A percentile compares a stretch with the other conserved stretches of the same genome.
Evolutionary conservation across 2,329 filamentous ascomycete genomes (phyloP).

Genomic region (Talaromyces amestolkiae): DNA sequence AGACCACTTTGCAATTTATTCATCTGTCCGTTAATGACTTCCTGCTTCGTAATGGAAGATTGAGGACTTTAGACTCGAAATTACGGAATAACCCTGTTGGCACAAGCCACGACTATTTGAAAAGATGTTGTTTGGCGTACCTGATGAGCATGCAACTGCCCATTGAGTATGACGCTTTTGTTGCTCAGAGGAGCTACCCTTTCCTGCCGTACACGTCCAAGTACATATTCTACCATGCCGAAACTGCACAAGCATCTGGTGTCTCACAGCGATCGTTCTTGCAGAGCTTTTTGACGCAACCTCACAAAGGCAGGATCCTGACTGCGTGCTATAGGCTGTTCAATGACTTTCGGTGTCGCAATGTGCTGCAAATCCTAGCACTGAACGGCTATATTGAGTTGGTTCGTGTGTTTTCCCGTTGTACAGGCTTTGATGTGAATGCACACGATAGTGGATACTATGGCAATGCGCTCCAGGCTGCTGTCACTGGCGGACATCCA

Average conservation of each 20-base stretch:
- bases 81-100: not conserved
- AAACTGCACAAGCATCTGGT: slow-evolving; percentile 10
- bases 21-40: not conserved
- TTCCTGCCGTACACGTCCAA: slow-evolving; percentile 7
- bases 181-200: not conserved
- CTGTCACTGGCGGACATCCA: too few relatives aligned
- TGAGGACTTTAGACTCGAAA: not conserved
- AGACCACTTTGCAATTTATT: not conserved
- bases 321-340: too few relatives aligned
- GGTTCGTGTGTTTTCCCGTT: too few relatives aligned
- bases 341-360: too few relatives aligned
- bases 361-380: too few relatives aligned
- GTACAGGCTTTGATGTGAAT: too few relatives aligned
- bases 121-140: not conserved
- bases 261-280: not conserved
- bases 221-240: slow-evolving; percentile 11
- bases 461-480: too few relatives aligned
- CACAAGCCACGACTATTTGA: not conserved
- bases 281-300: not conserved
- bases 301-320: too few relatives aligned
- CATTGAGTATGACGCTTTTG: not conserved
- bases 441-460: too few relatives aligned
- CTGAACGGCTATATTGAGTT: too few relatives aligned
- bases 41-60: not conserved
- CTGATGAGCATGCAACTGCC: not conserved